These are phyloP conservation scores for Elongisporangium prolatum DNA, from an alignment of 352 stramenopile species.

Conservation along the genomic window DNA sequence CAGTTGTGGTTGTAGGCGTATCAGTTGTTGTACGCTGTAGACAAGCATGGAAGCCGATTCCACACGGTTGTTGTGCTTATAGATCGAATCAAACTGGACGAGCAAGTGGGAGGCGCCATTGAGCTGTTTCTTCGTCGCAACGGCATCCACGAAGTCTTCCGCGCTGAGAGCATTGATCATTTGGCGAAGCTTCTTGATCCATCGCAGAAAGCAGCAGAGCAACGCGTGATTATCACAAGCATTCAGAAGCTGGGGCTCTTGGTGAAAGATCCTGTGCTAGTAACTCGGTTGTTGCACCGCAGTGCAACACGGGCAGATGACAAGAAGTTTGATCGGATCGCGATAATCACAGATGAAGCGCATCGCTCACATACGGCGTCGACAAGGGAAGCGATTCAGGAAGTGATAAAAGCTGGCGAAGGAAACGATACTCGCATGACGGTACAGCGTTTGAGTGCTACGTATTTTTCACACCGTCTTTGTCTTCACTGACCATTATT, in stretches of 20 bases:
- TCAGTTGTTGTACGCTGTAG: slow-evolving; percentile 57
- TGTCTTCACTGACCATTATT: neutral
- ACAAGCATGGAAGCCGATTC: slow-evolving; percentile 36
- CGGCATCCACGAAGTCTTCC: slow-evolving; percentile 63
- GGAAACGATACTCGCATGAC: slow-evolving; percentile 29
- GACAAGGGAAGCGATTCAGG: slow-evolving; percentile 63
- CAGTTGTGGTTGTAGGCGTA: slow-evolving; percentile 27
- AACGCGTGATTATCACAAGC: slow-evolving; percentile 75
- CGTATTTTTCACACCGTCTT: neutral
- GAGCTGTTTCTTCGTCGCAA: slow-evolving; percentile 71
- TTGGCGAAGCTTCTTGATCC: slow-evolving; percentile 45
- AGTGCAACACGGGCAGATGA: slow-evolving; percentile 5
- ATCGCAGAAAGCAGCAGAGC: slow-evolving; percentile 16
- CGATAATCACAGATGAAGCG: slow-evolving; percentile 81
- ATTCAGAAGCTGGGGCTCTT: slow-evolving; percentile 78
- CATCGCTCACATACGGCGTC: slow-evolving; percentile 72
- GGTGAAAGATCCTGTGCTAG: slow-evolving; percentile 57
- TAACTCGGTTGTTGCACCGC: slow-evolving; percentile 64
- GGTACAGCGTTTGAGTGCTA: slow-evolving; percentile 14
- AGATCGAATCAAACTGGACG: slow-evolving; percentile 80
- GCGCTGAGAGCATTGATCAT: slow-evolving; percentile 70
- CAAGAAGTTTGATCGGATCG: slow-evolving; percentile 46
- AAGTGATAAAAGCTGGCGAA: slow-evolving; percentile 51
- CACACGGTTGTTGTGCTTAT: slow-evolving; percentile 76
- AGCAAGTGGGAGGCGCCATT: slow-evolving; percentile 70